Percentiles rank a stretch among this genome's conserved stretches.
Evolutionary conservation across 1,139 yeast species (phyloP).

Genomic region (Yamadazyma kanchanaburiensis): DNA sequence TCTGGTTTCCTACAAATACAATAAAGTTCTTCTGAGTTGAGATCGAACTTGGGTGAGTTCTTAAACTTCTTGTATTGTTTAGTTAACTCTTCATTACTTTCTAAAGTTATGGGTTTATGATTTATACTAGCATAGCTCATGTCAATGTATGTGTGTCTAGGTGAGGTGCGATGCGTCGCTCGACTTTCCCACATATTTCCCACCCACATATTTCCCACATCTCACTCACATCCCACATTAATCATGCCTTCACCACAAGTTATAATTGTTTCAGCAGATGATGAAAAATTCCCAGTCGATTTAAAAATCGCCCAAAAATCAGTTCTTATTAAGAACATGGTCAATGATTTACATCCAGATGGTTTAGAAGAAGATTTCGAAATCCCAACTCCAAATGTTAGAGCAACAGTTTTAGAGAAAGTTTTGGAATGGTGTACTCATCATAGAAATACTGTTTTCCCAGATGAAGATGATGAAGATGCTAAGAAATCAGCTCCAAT

Average conservation of each 20-base stretch:
- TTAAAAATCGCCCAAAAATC: constrained; percentile 89
- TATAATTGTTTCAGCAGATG: constrained; percentile 68
- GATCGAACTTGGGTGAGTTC: constrained; percentile 41
- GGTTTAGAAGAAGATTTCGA: constrained; percentile 67
- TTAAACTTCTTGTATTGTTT: constrained; percentile 43
- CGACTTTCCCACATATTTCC: not conserved
- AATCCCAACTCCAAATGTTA: constrained; percentile 89
- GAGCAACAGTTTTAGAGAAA: constrained; percentile 82
- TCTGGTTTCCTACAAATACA: constrained; percentile 83
- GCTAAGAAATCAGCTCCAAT: constrained; percentile 82
- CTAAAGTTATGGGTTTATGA: constrained; percentile 13
- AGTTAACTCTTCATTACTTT: constrained; percentile 38
- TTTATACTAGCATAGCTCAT: constrained; percentile 5
- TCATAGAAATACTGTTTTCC: constrained; percentile 81
- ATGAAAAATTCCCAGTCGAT: constrained; percentile 71
- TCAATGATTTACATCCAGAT: constrained; percentile 70
- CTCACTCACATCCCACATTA: not conserved
- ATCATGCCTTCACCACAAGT: constrained; percentile 24
- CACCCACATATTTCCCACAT: not conserved
- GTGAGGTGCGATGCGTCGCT: not conserved
- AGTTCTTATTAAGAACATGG: constrained; percentile 82
- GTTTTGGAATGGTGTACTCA: constrained; percentile 98
- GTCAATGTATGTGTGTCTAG: not conserved
- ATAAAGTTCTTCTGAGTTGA: constrained; percentile 60
- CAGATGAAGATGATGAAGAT: constrained; percentile 73